Evolutionary conservation across 1,139 yeast species (phyloP).

Genomic region (Hansenula anomala): DNA sequence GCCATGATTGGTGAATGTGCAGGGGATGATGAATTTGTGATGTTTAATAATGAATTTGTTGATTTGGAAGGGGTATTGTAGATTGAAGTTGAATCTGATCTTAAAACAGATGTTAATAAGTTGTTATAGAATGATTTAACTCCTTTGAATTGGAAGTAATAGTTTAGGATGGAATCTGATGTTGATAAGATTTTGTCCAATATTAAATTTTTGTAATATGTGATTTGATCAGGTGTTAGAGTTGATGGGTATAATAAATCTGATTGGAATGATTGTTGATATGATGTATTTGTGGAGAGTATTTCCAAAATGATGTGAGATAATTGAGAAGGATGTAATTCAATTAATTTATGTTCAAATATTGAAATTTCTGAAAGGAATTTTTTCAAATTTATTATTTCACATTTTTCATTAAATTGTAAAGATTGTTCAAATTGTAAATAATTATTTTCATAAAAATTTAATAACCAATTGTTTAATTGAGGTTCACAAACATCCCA

Average conservation of each 20-base stretch:
- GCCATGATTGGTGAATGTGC: constrained; percentile 5
- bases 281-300: too few species aligned
- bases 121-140: constrained; percentile 13
- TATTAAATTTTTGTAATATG: constrained; percentile 10
- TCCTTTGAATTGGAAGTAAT: constrained; percentile 12
- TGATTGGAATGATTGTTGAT: too few species aligned
- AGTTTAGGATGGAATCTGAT: constrained; percentile 12
- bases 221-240: constrained; percentile 5
- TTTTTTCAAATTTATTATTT: constrained; percentile 16
- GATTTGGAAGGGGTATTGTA: constrained; percentile 10
- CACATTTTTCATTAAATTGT: constrained; percentile 20
- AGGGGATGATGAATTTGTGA: not conserved
- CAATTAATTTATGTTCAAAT: constrained; percentile 17
- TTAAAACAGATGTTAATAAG: constrained; percentile 10
- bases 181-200: constrained; percentile 12
- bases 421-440: constrained; percentile 28
- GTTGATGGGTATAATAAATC: constrained; percentile 12
- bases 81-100: not conserved
- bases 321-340: constrained; percentile 21
- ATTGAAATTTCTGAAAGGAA: constrained; percentile 19
- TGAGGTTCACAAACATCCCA: constrained; percentile 60
- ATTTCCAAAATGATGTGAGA: constrained; percentile 17
- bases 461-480: constrained; percentile 46
- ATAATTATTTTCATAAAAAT: constrained; percentile 34
- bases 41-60: constrained; percentile 2